Conservation (phyloP, 306 rosid species). For the apple (Malus domestica) region DNA sequence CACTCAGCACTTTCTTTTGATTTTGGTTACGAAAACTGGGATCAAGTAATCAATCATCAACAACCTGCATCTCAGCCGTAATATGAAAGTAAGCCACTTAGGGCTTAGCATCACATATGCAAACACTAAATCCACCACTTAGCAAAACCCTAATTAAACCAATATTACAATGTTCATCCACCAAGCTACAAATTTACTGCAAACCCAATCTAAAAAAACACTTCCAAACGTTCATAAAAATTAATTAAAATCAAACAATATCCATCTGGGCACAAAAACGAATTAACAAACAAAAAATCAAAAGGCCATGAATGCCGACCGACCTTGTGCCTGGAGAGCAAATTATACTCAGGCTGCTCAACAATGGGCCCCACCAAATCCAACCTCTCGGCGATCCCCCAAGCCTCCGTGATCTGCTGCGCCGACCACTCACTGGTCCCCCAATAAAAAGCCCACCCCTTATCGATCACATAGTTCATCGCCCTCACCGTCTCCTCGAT, state of each 20-base stretch:
- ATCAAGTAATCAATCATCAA: not conserved
- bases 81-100: not conserved
- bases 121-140: too few species aligned
- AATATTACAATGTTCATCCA: not conserved
- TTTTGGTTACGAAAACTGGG: too few species aligned
- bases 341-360: slow-evolving; percentile 97
- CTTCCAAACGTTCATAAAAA: too few species aligned
- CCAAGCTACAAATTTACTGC: not conserved
- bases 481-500: slow-evolving; percentile 95
- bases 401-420: slow-evolving; percentile 96
- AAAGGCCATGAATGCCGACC: not conserved
- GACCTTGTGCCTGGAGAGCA: slow-evolving; percentile 80
- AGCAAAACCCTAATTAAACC: not conserved
- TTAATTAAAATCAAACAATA: not conserved
- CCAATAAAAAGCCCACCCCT: slow-evolving; percentile 95
- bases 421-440: slow-evolving; percentile 99
- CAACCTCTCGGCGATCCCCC: slow-evolving; percentile 64
- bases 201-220: not conserved
- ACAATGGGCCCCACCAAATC: slow-evolving; percentile 83
- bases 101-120: too few species aligned
- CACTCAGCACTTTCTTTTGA: not conserved
- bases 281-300: not conserved
- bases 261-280: not conserved
- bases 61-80: not conserved
- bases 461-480: slow-evolving; percentile 74